Percentiles rank a stretch among this genome's conserved stretches.
These are phyloP conservation scores for Tinospora cordifolia DNA, from an alignment of 164 flowering plant genomes.

Conservation along the genomic window DNA sequence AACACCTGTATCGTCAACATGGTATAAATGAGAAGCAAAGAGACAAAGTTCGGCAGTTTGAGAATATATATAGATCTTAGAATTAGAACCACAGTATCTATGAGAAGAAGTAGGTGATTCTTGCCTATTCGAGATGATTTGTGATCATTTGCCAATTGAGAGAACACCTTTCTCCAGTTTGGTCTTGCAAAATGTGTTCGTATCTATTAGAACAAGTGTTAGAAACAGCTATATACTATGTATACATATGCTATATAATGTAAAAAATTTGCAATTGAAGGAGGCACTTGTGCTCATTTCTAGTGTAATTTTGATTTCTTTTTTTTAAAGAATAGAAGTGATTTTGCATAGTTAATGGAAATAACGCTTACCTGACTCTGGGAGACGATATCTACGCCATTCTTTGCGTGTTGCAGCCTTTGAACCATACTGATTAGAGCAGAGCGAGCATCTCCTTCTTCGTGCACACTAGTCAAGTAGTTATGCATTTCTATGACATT, in stretches of 20 bases:
- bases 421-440: constrained; percentile 91
- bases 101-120: not conserved
- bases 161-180: constrained; percentile 87
- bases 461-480: constrained; percentile 87
- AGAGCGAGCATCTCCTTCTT: constrained; percentile 95
- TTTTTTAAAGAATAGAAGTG: not conserved
- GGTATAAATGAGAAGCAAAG: constrained; percentile 1
- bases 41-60: not conserved
- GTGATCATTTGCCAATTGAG: constrained; percentile 44
- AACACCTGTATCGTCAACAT: constrained; percentile 56
- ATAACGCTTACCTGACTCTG: constrained; percentile 54
- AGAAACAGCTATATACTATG: constrained; percentile 4
- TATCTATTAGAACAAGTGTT: constrained; percentile 43
- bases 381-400: constrained; percentile 87
- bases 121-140: constrained; percentile 57
- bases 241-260: too few relatives aligned
- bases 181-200: constrained; percentile 92
- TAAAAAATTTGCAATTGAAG: too few relatives aligned
- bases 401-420: constrained; percentile 82
- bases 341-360: not conserved
- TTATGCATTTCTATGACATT: constrained; percentile 86
- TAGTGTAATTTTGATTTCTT: not conserved
- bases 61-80: not conserved
- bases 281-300: not conserved
- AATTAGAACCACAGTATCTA: not conserved